Percentiles rank a stretch among this genome's conserved stretches.
phyloP scores from a whole-genome alignment of 352 stramenopile species.

The Globisporangium echinulatum region DNA sequence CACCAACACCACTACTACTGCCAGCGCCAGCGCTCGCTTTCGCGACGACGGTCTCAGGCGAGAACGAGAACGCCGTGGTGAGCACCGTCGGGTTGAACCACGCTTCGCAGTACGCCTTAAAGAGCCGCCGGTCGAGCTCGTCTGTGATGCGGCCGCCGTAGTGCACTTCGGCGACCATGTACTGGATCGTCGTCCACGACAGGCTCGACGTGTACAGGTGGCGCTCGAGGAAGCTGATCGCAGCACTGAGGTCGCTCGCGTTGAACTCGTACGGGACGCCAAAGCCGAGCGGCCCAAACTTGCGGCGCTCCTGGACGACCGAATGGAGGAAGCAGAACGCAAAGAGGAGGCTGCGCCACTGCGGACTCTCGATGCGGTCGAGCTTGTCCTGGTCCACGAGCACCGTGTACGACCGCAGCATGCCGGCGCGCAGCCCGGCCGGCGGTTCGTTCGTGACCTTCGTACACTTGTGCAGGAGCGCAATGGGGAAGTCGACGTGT shows the following conservation, averaged over 20 bases:
- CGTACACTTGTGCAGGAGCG: constrained; percentile 51
- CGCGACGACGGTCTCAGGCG: constrained; percentile 41
- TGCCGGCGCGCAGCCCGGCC: constrained; percentile 51
- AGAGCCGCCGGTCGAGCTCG: constrained; percentile 67
- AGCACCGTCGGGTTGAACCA: constrained; percentile 68
- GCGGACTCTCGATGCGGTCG: constrained; percentile 54
- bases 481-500: constrained; percentile 54
- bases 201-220: constrained; percentile 58
- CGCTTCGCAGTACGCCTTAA: constrained; percentile 65
- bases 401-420: constrained; percentile 69
- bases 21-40: constrained; percentile 1
- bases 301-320: constrained; percentile 64
- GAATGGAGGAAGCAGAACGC: constrained; percentile 74
- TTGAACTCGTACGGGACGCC: constrained; percentile 80
- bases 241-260: constrained; percentile 53
- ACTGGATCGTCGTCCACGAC: constrained; percentile 72
- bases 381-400: constrained; percentile 77
- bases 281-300: constrained; percentile 73
- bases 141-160: constrained; percentile 80
- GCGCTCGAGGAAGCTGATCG: constrained; percentile 62
- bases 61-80: constrained; percentile 59
- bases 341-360: constrained; percentile 66
- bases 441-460: constrained; percentile 81
- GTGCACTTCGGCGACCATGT: constrained; percentile 79
- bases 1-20: not conserved